These are phyloP conservation scores for Cubamyces sp. DNA, from an alignment of 768 basidiomycete genomes.

Conservation along the genomic window DNA sequence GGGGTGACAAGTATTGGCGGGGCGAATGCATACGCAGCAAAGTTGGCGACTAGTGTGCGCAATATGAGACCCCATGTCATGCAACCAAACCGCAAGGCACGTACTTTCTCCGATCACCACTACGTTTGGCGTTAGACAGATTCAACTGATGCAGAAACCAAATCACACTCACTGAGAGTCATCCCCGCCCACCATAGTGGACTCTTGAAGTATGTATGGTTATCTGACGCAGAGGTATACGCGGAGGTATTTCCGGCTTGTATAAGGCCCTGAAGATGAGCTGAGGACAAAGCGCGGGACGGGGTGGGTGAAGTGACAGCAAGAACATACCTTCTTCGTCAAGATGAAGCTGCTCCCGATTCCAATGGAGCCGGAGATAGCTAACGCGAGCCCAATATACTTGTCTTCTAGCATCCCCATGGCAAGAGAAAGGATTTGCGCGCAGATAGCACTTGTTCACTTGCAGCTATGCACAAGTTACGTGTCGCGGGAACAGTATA, in stretches of 20 bases:
- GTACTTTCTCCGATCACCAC: slow-evolving; percentile 93
- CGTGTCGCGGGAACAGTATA: not conserved
- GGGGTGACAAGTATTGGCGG: slow-evolving; percentile 98
- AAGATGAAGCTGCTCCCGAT: slow-evolving; percentile 98
- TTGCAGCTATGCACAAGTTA: not conserved
- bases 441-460: not conserved
- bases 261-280: slow-evolving; percentile 72
- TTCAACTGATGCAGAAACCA: not conserved
- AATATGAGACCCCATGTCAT: not conserved
- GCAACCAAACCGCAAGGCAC: slow-evolving; percentile 25
- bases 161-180: slow-evolving; percentile 72
- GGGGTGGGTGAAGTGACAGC: not conserved
- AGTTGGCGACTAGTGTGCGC: slow-evolving; percentile 69
- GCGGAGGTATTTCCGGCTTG: slow-evolving; percentile 67
- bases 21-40: slow-evolving; percentile 97
- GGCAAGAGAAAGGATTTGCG: not conserved
- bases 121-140: slow-evolving; percentile 37
- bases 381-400: slow-evolving; percentile 91
- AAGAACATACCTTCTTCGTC: slow-evolving; percentile 85
- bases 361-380: slow-evolving; percentile 79
- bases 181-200: slow-evolving; percentile 99
- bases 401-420: slow-evolving; percentile 82
- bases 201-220: slow-evolving; percentile 84
- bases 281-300: not conserved
- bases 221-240: slow-evolving; percentile 71